Base-by-base conservation (phyloP, 106 monocot species). In the Posidonia australis region DNA sequence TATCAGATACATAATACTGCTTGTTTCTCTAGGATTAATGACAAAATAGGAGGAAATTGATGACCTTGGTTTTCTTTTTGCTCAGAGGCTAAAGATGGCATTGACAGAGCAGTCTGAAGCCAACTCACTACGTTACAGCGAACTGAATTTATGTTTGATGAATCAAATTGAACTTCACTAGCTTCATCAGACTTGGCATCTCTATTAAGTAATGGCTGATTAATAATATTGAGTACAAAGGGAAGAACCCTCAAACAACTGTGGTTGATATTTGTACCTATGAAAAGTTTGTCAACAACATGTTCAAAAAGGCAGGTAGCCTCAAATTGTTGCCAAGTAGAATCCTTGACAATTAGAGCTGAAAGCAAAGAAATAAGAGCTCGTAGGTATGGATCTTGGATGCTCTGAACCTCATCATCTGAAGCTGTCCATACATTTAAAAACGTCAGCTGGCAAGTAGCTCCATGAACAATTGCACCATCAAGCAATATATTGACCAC, bases 211-310 rank as follows among this genome's bases (percentile, higher is more conserved):
- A 87, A 72, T 29, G 79, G 63, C 20, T 71, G 76, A 67, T 78
- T 75, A 67, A 84, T 62, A 54, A 75, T 53, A 73, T 80, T 86
- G 13, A 84, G 46, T 31, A 90, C 61, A 77, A 74, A 90, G 54
- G 96, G 96, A 79, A 90, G 79, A 75, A 81, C 65, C 54, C 75
- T 96, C 24, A 96, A 66, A 64, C 84, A 84, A 54, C 65, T 73
- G 56, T 60, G 75, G 46, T 96, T 77, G 52, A 77, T 64, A 44
- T 60, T 25, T 24, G 64, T 44, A 56, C 61, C 47, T 32, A 76
- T 41, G 43, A 66, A 72, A 72, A 96, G 76, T 67, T 72, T 82
- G 62, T 77, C 72, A 11, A 84, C 57, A 47, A 85, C 30, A 70
- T 77, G 46, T 58, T 83, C 49, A 46, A 96, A 78, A 70, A 96